phyloP scores from a whole-genome alignment of 140 eudicot genomes.

The Cichorium intybus region DNA sequence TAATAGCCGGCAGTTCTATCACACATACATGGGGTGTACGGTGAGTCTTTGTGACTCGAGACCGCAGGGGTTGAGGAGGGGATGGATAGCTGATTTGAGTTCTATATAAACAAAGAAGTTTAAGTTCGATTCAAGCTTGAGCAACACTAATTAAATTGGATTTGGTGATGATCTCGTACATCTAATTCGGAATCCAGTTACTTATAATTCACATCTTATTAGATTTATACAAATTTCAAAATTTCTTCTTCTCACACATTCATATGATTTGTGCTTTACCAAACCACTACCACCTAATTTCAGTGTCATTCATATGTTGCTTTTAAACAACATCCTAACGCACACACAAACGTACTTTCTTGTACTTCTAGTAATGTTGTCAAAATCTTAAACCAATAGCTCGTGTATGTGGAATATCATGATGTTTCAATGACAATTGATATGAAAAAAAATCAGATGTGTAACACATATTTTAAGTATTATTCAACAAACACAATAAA shows the following conservation, averaged over 20 bases:
- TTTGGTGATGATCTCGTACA: neutral
- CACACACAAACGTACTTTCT: slow-evolving; percentile 14
- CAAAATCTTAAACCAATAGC: neutral
- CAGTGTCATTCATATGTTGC: slow-evolving; percentile 17
- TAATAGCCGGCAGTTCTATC: too few species aligned
- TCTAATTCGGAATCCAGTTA: neutral
- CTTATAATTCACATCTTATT: neutral
- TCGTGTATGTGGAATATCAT: neutral
- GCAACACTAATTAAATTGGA: neutral
- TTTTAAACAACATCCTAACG: slow-evolving; percentile 9
- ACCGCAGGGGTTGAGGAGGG: too few species aligned
- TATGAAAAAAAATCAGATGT: neutral
- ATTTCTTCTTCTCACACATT: neutral
- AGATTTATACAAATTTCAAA: neutral
- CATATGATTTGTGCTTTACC: slow-evolving; percentile 26
- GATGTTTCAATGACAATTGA: neutral
- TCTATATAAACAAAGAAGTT: neutral
- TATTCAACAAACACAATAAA: too few species aligned
- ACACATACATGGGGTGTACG: too few species aligned
- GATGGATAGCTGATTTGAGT: too few species aligned
- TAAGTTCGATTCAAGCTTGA: neutral
- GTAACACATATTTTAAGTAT: too few species aligned
- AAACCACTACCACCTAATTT: slow-evolving; percentile 20
- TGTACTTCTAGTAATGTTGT: slow-evolving; percentile 11
- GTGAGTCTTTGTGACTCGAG: too few species aligned